Evolutionary conservation across 2,329 filamentous ascomycete species (phyloP).

Genomic region (Xylaria sp.): DNA sequence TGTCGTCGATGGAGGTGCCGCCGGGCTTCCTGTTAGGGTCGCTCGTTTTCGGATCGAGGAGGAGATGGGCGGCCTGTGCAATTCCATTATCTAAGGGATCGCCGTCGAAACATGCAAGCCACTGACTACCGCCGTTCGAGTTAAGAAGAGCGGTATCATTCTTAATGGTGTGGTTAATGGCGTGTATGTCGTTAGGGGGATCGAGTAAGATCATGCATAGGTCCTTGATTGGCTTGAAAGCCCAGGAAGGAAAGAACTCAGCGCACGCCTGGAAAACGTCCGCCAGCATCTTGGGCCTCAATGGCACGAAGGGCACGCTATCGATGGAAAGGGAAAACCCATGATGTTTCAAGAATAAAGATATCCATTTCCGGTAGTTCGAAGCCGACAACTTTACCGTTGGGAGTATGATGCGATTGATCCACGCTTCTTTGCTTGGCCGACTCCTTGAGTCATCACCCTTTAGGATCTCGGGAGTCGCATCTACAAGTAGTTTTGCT

Average conservation of each 20-base stretch:
- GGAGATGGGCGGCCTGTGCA: constrained; percentile 9
- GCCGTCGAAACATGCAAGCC: constrained; percentile 6
- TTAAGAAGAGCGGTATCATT: neutral
- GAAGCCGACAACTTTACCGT: constrained; percentile 33
- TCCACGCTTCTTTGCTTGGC: constrained; percentile 11
- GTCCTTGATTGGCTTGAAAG: constrained; percentile 24
- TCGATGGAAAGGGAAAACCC: constrained; percentile 27
- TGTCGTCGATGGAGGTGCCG: neutral
- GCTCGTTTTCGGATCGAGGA: constrained; percentile 2
- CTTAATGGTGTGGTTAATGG: constrained; percentile 31
- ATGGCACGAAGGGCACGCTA: constrained; percentile 31
- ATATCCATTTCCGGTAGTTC: constrained; percentile 38
- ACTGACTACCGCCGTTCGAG: constrained; percentile 9
- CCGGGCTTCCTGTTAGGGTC: neutral
- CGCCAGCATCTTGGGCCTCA: constrained; percentile 13
- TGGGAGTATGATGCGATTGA: constrained; percentile 30
- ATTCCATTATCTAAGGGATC: constrained; percentile 6
- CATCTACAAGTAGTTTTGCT: constrained; percentile 13
- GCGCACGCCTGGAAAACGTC: constrained; percentile 17
- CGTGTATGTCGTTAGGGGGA: constrained; percentile 25
- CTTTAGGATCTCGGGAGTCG: neutral
- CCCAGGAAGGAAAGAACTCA: constrained; percentile 17
- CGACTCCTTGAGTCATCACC: neutral
- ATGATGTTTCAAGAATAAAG: constrained; percentile 37
- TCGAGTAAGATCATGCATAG: constrained; percentile 29